These are phyloP conservation scores for Phytopythium mirpurense DNA, from an alignment of 352 stramenopile species.

Conservation along the genomic window DNA sequence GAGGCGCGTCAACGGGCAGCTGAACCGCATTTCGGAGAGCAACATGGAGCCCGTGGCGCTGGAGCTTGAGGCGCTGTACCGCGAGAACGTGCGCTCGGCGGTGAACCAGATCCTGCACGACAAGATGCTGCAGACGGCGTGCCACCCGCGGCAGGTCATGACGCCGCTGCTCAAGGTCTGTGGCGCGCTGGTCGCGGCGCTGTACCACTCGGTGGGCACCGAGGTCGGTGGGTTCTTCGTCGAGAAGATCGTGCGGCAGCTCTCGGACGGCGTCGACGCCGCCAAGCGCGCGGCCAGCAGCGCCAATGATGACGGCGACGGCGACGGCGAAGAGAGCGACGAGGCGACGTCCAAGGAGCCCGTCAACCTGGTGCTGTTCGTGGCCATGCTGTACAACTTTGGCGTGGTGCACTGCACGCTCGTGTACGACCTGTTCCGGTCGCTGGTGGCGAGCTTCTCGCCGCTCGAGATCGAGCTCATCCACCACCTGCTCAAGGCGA, in stretches of 20 bases:
- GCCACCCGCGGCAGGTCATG: slow-evolving; percentile 68
- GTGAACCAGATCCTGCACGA: slow-evolving; percentile 73
- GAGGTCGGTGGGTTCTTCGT: slow-evolving; percentile 81
- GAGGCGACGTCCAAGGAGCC: slow-evolving; percentile 50
- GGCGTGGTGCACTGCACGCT: slow-evolving; percentile 86
- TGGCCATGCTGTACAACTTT: slow-evolving; percentile 90
- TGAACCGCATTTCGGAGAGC: slow-evolving; percentile 89
- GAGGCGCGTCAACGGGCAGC: slow-evolving; percentile 81
- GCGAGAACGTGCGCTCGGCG: slow-evolving; percentile 56
- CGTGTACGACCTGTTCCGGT: slow-evolving; percentile 88
- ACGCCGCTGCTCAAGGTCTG: slow-evolving; percentile 72
- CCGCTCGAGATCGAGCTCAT: slow-evolving; percentile 84
- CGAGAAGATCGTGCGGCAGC: slow-evolving; percentile 63
- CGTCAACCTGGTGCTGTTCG: slow-evolving; percentile 81
- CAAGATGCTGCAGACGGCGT: slow-evolving; percentile 60
- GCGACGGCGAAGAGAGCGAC: slow-evolving; percentile 19
- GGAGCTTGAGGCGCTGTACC: slow-evolving; percentile 82
- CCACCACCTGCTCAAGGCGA: slow-evolving; percentile 78
- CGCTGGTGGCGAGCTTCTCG: slow-evolving; percentile 71
- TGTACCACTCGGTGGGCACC: slow-evolving; percentile 76
- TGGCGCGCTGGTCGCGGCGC: slow-evolving; percentile 52
- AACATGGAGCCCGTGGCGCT: slow-evolving; percentile 87
- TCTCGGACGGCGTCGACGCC: slow-evolving; percentile 41
- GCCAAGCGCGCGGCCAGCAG: slow-evolving; percentile 14
- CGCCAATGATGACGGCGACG: slow-evolving; percentile 17